Conservation (phyloP, 176 grass and related monocot genomes). For the Triticum timopheevii region DNA sequence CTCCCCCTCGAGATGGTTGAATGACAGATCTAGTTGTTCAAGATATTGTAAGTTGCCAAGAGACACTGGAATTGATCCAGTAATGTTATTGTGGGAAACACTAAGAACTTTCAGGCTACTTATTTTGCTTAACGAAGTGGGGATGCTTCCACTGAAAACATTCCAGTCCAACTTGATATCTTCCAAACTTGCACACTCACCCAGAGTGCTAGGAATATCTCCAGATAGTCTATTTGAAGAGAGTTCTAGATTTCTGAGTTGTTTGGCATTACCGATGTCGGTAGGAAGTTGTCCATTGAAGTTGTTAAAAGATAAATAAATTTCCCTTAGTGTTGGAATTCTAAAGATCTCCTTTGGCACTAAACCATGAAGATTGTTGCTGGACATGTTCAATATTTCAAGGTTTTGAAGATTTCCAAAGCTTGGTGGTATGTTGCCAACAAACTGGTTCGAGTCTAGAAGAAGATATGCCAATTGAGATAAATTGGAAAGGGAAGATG, state of each 20-base stretch:
- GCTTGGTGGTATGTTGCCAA: background rate
- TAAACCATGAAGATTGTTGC: background rate
- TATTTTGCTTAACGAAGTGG: constrained; percentile 7
- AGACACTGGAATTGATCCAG: background rate
- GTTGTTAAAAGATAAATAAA: constrained; percentile 15
- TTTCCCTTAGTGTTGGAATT: constrained; percentile 2
- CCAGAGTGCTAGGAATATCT: constrained; percentile 4
- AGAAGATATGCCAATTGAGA: constrained; percentile 1
- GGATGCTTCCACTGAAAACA: constrained; percentile 15
- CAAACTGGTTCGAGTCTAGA: background rate
- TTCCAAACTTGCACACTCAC: constrained; percentile 4
- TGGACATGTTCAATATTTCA: background rate
- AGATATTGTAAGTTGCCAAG: background rate
- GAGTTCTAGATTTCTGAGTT: constrained; percentile 1
- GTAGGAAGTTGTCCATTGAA: background rate
- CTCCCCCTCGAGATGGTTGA: constrained; percentile 13
- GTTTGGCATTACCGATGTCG: constrained; percentile 12
- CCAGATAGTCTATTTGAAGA: constrained; percentile 8
- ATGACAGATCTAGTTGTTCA: constrained; percentile 25
- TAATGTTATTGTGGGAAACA: constrained; percentile 5
- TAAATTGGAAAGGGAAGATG: constrained; percentile 27
- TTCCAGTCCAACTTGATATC: constrained; percentile 2
- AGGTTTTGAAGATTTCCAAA: constrained; percentile 17
- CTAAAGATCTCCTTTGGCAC: constrained; percentile 20
- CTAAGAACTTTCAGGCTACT: background rate